phyloP scores from a whole-genome alignment of 805 yeast species.

The Wickerhamiella sorbophila region DNA sequence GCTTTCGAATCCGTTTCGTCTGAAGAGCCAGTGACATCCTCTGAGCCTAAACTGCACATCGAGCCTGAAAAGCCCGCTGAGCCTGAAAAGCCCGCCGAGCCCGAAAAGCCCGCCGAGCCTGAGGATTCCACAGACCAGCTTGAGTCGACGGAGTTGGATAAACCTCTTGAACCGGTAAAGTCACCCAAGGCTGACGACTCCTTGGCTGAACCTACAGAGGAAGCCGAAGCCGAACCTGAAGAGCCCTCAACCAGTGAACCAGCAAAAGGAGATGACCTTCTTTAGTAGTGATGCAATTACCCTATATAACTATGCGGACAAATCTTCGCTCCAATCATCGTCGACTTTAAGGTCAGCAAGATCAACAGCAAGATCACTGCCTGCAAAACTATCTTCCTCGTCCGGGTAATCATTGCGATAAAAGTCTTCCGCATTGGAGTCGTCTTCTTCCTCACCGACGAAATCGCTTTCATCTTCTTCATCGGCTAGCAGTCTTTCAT shows the following conservation, averaged over 20 bases:
- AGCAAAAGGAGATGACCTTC: no score
- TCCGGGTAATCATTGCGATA: slow-evolving; percentile 92
- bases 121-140: background rate
- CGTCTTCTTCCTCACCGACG: slow-evolving; percentile 27
- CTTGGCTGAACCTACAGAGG: no score
- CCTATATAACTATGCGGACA: background rate
- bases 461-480: slow-evolving; percentile 25
- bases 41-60: background rate
- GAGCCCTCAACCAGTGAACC: no score
- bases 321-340: slow-evolving; percentile 8
- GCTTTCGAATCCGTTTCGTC: no score
- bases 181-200: no score
- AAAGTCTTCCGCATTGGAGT: slow-evolving; percentile 63
- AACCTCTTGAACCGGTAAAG: no score
- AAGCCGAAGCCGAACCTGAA: no score
- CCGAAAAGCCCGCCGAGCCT: background rate
- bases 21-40: no score
- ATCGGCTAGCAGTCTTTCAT: slow-evolving; percentile 24
- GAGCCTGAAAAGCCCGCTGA: background rate
- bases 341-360: slow-evolving; percentile 11
- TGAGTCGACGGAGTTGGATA: background rate
- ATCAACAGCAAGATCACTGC: slow-evolving; percentile 11
- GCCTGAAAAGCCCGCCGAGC: background rate
- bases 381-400: slow-evolving; percentile 42
- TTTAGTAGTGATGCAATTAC: no score